Evolutionary conservation across 306 rosid species (phyloP).

Genomic region (Acacia crassicarpa): DNA sequence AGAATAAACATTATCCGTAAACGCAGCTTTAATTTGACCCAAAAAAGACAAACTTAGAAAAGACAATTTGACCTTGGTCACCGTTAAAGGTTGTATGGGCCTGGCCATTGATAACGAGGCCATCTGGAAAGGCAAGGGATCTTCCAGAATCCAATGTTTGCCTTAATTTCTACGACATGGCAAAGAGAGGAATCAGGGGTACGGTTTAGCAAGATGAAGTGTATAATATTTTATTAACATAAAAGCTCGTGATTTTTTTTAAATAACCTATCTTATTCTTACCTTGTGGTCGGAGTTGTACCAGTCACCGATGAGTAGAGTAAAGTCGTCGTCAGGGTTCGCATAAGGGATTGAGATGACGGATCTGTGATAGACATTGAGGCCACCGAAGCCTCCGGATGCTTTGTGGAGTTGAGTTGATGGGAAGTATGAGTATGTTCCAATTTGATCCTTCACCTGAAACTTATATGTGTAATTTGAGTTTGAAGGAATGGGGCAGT

Average conservation of each 20-base stretch:
- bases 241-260: not conserved
- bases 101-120: conserved; percentile 85
- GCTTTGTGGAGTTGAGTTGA: conserved; percentile 84
- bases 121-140: conserved; percentile 75
- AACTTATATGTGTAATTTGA: conserved; percentile 84
- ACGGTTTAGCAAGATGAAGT: not conserved
- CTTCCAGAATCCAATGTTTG: conserved; percentile 74
- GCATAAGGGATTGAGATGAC: conserved; percentile 80
- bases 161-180: conserved; percentile 55
- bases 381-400: conserved; percentile 89
- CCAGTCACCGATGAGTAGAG: conserved; percentile 94
- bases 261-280: not conserved
- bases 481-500: conserved; percentile 91
- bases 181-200: not conserved
- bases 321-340: conserved; percentile 79
- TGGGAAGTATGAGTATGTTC: conserved; percentile 81
- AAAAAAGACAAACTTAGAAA: not conserved
- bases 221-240: not conserved
- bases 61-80: conserved; percentile 62
- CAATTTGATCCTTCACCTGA: conserved; percentile 94
- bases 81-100: conserved; percentile 58
- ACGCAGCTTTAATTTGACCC: not conserved
- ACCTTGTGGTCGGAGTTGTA: conserved; percentile 83
- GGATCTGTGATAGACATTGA: conserved; percentile 76
- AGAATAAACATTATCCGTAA: conserved; percentile 9